phyloP scores from a whole-genome alignment of 345 rosid species.

The Camelina neglecta region DNA sequence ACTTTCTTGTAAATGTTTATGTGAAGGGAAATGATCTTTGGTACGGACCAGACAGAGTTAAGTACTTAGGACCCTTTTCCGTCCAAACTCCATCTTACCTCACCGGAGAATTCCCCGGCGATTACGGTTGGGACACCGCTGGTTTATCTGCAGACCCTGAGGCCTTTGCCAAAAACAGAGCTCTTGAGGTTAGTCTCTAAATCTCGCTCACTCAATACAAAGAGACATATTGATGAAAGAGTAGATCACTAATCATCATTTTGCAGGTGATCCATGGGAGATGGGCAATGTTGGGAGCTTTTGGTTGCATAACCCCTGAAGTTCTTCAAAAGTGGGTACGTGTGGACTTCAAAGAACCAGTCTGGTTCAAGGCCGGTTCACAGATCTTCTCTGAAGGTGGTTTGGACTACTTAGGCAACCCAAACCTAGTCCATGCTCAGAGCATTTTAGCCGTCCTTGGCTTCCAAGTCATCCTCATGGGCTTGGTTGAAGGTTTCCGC shows the following conservation, averaged over 20 bases:
- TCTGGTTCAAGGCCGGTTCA: slow-evolving; percentile 99
- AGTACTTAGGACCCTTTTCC: slow-evolving; percentile 96
- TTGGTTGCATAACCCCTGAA: slow-evolving; percentile 96
- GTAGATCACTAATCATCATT: slow-evolving; percentile 9
- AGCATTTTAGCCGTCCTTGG: slow-evolving; percentile 94
- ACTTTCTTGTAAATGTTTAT: background rate
- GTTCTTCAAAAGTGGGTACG: slow-evolving; percentile 80
- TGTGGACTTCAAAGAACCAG: slow-evolving; percentile 92
- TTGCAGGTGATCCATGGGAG: slow-evolving; percentile 87
- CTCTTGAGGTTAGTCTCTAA: slow-evolving; percentile 71
- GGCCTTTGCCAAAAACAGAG: slow-evolving; percentile 95
- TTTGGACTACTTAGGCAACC: slow-evolving; percentile 96
- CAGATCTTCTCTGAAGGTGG: slow-evolving; percentile 99
- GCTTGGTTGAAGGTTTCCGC: slow-evolving; percentile 90
- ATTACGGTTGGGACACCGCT: slow-evolving; percentile 98
- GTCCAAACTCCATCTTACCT: slow-evolving; percentile 94
- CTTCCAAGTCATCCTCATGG: slow-evolving; percentile 90
- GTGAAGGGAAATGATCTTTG: slow-evolving; percentile 76
- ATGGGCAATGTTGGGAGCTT: slow-evolving; percentile 97
- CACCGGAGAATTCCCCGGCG: slow-evolving; percentile 94
- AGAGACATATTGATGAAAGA: slow-evolving; percentile 1
- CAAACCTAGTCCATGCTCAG: slow-evolving; percentile 96
- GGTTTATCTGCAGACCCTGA: slow-evolving; percentile 96
- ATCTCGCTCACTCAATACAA: slow-evolving; percentile 13
- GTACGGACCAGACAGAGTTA: slow-evolving; percentile 97